These are phyloP conservation scores for Nitzschia inconspicua DNA, from an alignment of 108 stramenopile species.

Conservation along the genomic window DNA sequence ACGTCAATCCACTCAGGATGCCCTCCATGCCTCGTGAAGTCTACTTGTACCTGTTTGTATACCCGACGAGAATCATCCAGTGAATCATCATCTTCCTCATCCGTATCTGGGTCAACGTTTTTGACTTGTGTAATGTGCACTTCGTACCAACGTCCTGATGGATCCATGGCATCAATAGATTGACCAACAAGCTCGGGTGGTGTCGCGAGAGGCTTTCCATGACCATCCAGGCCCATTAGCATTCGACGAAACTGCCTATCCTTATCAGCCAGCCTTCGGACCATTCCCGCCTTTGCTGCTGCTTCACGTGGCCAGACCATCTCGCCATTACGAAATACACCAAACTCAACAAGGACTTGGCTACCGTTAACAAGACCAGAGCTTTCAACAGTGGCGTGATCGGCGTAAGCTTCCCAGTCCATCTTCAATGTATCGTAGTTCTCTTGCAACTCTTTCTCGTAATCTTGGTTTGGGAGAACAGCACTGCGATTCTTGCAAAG, in stretches of 20 bases:
- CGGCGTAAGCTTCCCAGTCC: conserved; percentile 65
- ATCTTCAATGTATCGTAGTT: conserved; percentile 43
- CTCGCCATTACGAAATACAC: conserved; percentile 51
- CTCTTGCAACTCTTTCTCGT: conserved; percentile 14
- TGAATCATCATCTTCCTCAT: conserved; percentile 33
- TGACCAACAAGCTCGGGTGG: conserved; percentile 42
- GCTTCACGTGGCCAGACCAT: conserved; percentile 85
- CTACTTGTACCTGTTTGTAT: conserved; percentile 61
- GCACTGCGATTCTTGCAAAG: conserved; percentile 71
- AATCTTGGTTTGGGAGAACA: conserved; percentile 22
- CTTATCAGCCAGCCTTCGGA: conserved; percentile 61
- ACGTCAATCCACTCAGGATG: conserved; percentile 84
- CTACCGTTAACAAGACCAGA: conserved; percentile 58
- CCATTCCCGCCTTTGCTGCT: conserved; percentile 80
- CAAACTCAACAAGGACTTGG: conserved; percentile 77
- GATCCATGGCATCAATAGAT: conserved; percentile 81
- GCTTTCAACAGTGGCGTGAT: conserved; percentile 68
- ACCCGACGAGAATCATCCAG: conserved; percentile 8
- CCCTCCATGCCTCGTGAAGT: conserved; percentile 66
- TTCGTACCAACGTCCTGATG: conserved; percentile 77
- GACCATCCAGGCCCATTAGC: conserved; percentile 56
- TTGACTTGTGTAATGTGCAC: conserved; percentile 60
- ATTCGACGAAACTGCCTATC: conserved; percentile 60
- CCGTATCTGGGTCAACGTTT: conserved; percentile 35
- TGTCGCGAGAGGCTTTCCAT: conserved; percentile 42